phyloP scores from a whole-genome alignment of 2,329 filamentous ascomycete species.

The Aspergillus hiratsukae region DNA sequence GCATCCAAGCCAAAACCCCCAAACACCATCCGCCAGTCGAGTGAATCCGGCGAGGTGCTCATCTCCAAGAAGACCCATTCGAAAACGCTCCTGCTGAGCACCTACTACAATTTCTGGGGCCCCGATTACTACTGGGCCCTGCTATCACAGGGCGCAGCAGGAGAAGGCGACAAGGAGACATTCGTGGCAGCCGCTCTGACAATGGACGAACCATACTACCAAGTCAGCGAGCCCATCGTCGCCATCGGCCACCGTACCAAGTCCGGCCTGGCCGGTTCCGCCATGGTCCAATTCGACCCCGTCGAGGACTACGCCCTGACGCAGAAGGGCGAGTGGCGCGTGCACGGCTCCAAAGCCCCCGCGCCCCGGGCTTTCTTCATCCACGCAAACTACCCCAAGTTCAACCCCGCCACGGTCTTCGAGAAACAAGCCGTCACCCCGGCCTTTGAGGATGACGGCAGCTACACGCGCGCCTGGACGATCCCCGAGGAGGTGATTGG shows the following conservation, averaged over 20 bases:
- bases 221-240: slow-evolving; percentile 35
- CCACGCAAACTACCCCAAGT: slow-evolving; percentile 39
- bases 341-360: slow-evolving; percentile 24
- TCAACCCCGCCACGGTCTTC: slow-evolving; percentile 37
- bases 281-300: slow-evolving; percentile 38
- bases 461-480: slow-evolving; percentile 31
- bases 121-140: slow-evolving; percentile 44
- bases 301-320: slow-evolving; percentile 28
- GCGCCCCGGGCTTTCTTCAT: slow-evolving; percentile 36
- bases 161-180: slow-evolving; percentile 51
- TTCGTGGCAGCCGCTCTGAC: slow-evolving; percentile 44
- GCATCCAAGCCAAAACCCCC: slow-evolving; percentile 23
- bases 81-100: slow-evolving; percentile 42
- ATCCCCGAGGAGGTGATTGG: slow-evolving; percentile 25
- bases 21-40: slow-evolving; percentile 26
- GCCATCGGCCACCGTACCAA: slow-evolving; percentile 29
- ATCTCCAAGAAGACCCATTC: slow-evolving; percentile 42
- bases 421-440: slow-evolving; percentile 24
- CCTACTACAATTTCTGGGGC: slow-evolving; percentile 49
- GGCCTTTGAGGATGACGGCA: slow-evolving; percentile 28
- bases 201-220: slow-evolving; percentile 38
- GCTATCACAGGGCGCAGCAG: slow-evolving; percentile 44
- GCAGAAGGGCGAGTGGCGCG: slow-evolving; percentile 19
- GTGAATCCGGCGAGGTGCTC: slow-evolving; percentile 45
- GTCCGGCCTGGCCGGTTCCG: slow-evolving; percentile 30